Conservation (phyloP, 805 yeast species). For the Saccharomycopsis lassenensis region DNA sequence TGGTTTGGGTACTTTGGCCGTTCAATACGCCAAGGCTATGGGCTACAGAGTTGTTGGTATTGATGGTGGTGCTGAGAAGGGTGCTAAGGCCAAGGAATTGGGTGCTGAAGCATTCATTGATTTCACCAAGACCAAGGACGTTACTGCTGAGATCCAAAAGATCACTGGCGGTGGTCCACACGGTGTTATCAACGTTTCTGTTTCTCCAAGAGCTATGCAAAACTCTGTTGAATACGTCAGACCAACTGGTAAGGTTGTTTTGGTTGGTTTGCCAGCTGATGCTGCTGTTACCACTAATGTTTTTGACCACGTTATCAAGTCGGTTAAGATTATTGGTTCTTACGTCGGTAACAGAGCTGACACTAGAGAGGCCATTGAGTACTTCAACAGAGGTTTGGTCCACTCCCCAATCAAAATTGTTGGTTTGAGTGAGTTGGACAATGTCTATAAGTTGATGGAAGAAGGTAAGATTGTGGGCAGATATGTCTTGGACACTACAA, state of each 20-base stretch:
- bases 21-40: constrained; percentile 71
- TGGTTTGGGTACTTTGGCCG: constrained; percentile 65
- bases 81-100: constrained; percentile 38
- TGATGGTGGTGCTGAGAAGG: constrained; percentile 61
- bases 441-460: constrained; percentile 44
- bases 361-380: constrained; percentile 46
- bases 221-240: constrained; percentile 51
- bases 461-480: constrained; percentile 54
- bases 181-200: constrained; percentile 68
- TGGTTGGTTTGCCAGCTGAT: constrained; percentile 54
- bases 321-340: constrained; percentile 44
- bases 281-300: constrained; percentile 43
- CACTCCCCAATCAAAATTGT: constrained; percentile 45
- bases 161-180: constrained; percentile 68
- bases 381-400: constrained; percentile 41
- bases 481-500: constrained; percentile 54
- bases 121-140: constrained; percentile 43
- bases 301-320: constrained; percentile 43
- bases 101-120: constrained; percentile 61
- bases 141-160: constrained; percentile 42
- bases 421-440: constrained; percentile 39
- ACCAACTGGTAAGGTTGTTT: constrained; percentile 50
- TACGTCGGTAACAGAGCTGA: constrained; percentile 55
- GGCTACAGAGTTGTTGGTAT: constrained; percentile 63
- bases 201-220: constrained; percentile 54